These are phyloP conservation scores for Pythium insidiosum DNA, from an alignment of 352 stramenopile species.

Conservation along the genomic window DNA sequence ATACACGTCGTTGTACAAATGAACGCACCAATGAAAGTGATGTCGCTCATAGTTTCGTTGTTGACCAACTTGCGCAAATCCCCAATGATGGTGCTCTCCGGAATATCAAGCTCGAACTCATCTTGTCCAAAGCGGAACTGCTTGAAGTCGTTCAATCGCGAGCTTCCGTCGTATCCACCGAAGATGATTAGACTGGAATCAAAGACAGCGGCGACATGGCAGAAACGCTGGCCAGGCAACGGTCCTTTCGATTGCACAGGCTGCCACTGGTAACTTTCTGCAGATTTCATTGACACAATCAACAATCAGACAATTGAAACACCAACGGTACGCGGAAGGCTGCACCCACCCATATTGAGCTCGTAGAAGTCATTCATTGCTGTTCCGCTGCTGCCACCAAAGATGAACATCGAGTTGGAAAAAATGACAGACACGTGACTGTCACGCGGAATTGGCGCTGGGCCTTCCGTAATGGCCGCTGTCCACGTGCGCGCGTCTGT, in stretches of 20 bases:
- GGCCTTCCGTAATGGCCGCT: constrained; percentile 82
- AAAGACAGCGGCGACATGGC: constrained; percentile 92
- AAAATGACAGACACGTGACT: constrained; percentile 94
- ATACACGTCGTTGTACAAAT: background rate
- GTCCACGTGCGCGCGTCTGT: constrained; percentile 86
- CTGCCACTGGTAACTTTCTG: constrained; percentile 66
- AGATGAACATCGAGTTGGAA: constrained; percentile 92
- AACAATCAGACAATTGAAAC: background rate
- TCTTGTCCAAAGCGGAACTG: constrained; percentile 84
- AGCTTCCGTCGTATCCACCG: constrained; percentile 94
- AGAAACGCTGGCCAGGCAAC: constrained; percentile 92
- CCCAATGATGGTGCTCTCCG: constrained; percentile 69
- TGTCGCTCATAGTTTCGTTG: constrained; percentile 83
- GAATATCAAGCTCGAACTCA: constrained; percentile 77
- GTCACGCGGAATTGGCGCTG: constrained; percentile 91
- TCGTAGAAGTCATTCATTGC: constrained; percentile 99
- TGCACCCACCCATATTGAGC: constrained; percentile 63
- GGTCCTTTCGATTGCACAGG: constrained; percentile 70
- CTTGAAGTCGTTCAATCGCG: constrained; percentile 94
- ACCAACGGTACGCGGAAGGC: background rate
- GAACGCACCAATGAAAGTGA: constrained; percentile 75
- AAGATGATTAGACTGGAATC: constrained; percentile 93
- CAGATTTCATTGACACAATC: background rate
- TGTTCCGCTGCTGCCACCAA: constrained; percentile 92
- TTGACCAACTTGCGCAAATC: constrained; percentile 76